phyloP scores from a whole-genome alignment of 2,329 filamentous ascomycete genomes.

The Pseudomassariella vexata region DNA sequence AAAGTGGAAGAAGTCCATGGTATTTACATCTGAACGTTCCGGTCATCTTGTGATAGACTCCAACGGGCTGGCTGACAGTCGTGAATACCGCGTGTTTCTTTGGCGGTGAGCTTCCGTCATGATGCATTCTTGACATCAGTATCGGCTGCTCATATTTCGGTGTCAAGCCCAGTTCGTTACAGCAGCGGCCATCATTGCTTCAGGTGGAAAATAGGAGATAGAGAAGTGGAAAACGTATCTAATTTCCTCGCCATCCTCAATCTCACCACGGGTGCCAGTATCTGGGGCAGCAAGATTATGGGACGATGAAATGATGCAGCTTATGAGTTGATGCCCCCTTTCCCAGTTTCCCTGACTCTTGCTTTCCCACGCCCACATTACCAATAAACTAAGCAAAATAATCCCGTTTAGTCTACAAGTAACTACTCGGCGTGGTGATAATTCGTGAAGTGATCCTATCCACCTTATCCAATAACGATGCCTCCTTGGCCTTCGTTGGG shows the following conservation, averaged over 20 bases:
- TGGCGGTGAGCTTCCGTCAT: constrained; percentile 21
- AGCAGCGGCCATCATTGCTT: constrained; percentile 33
- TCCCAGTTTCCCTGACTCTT: not conserved
- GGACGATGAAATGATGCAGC: constrained; percentile 36
- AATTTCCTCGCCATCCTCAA: constrained; percentile 34
- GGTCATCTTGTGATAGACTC: constrained; percentile 24
- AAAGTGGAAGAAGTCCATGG: constrained; percentile 30
- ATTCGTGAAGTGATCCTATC: constrained; percentile 36
- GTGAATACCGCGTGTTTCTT: constrained; percentile 38
- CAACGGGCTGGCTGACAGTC: constrained; percentile 38
- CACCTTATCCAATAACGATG: constrained; percentile 32
- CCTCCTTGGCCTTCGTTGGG: constrained; percentile 35
- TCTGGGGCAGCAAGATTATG: constrained; percentile 34
- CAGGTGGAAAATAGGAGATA: constrained; percentile 29
- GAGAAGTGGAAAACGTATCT: constrained; percentile 34
- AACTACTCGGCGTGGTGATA: constrained; percentile 33
- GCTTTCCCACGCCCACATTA: not conserved
- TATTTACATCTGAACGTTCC: constrained; percentile 5
- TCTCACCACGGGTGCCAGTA: constrained; percentile 31
- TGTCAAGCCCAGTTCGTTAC: constrained; percentile 34
- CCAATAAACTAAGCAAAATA: too few relatives aligned
- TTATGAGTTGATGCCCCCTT: too few relatives aligned
- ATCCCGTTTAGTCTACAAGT: constrained; percentile 30
- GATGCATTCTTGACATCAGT: not conserved
- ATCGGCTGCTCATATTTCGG: not conserved